A percentile compares a stretch with the other conserved stretches of the same genome.
Evolutionary conservation across 2,329 filamentous ascomycete genomes (phyloP).

Genomic region (Meredithiella fracta): DNA sequence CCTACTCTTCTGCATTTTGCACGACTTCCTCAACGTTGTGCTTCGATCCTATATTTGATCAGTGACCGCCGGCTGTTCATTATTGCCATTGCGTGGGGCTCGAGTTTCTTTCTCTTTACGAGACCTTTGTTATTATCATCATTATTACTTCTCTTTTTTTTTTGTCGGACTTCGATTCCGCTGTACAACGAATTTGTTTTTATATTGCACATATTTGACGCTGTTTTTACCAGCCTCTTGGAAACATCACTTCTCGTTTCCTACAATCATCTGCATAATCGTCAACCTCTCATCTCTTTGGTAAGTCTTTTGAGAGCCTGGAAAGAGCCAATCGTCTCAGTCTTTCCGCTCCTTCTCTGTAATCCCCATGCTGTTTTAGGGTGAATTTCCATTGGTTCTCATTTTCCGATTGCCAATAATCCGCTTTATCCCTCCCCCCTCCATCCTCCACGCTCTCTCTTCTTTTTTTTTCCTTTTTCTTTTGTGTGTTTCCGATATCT

Average conservation of each 20-base stretch:
- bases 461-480: neutral
- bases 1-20: neutral
- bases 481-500: too few species aligned
- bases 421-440: neutral
- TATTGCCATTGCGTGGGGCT: neutral
- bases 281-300: neutral
- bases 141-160: too few species aligned
- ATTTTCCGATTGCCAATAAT: neutral
- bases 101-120: neutral
- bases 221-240: too few species aligned
- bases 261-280: neutral
- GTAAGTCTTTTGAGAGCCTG: too few species aligned
- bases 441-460: neutral
- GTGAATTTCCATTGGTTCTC: too few species aligned
- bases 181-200: neutral
- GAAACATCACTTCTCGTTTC: too few species aligned
- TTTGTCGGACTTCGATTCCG: neutral
- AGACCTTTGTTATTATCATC: too few species aligned
- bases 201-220: too few species aligned
- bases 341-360: too few species aligned
- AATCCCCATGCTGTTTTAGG: too few species aligned
- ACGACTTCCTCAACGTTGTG: neutral
- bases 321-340: too few species aligned
- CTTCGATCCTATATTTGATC: neutral
- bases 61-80: neutral